Evolutionary conservation across 1,284 basidiomycete species (phyloP), one percentile per base, ranked within the genome.

Genomic region (Amylostereum areolatum): DNA sequence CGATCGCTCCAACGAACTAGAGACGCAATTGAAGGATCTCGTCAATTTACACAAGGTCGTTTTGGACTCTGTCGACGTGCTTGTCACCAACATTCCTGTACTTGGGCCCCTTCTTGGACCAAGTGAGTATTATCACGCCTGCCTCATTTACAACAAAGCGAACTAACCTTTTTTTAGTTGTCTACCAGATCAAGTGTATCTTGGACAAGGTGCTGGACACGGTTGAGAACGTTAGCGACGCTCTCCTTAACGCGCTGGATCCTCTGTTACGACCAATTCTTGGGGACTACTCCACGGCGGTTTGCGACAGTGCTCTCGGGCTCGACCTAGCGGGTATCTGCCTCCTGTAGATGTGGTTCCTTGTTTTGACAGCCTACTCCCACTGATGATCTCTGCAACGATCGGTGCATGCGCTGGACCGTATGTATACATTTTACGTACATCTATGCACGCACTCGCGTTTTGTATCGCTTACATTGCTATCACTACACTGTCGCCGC

Each of bases 71-170:
- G 56, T 70, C 28, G 47, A 57, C 43, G 50, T 31, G 1, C 44
- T 77, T 6, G 62, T 75, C 7, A 51, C 66, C 35, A 55, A 63
- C 10, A 46, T 75, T 45, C 80, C 80, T 2, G 54, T 60, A 5
- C 57, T 81, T 11, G 79, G 75, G 18, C 73, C 74, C 11, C 48
- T 72, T n/a, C 59, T 83, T 37, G 80, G 70, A 34, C 77, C 77
- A 3, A 69, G 82, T 85, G 59, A 62, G 80, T 18, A 18, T 70
- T 4, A 30, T 34, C 27, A 46, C 24, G 35, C 44, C 27, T 41
- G 45, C 7, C 47, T 45, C n/a, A 52, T 48, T 37, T 34, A 24
- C 18, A 18, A 18, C 18, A 18, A 18, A 18, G 18, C 18, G 18
- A 18, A 18, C 37, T 41, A 45, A 47, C 46, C 40, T 10, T 24